Evolutionary conservation across 2,329 filamentous ascomycete species (phyloP).

Genomic region (Pseudogymnoascus pannorum): DNA sequence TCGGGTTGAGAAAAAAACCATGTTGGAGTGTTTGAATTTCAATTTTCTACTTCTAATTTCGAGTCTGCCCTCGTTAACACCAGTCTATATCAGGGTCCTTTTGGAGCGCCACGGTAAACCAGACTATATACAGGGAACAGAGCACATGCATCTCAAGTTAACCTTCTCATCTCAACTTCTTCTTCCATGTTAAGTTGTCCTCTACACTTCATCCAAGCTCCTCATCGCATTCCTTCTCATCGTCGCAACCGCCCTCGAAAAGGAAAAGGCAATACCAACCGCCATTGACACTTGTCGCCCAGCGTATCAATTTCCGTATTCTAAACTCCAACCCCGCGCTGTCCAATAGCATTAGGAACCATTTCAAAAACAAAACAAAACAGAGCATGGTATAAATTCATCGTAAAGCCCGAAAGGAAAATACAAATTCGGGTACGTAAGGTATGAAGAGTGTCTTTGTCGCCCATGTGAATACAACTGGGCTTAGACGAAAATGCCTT

Average conservation of each 20-base stretch:
- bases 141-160: background rate
- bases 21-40: background rate
- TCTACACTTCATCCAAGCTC: background rate
- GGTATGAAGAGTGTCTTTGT: background rate
- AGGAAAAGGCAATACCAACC: background rate
- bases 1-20: background rate
- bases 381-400: background rate
- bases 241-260: background rate
- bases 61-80: background rate
- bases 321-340: background rate
- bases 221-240: background rate
- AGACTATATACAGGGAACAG: background rate
- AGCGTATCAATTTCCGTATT: background rate
- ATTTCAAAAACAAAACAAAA: background rate
- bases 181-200: background rate
- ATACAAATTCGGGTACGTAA: background rate
- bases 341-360: background rate
- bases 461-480: background rate
- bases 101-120: background rate
- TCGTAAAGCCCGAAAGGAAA: background rate
- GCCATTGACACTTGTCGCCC: background rate
- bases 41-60: background rate
- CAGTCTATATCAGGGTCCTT: background rate
- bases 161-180: background rate
- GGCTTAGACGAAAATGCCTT: background rate